Evolutionary conservation across 2,329 filamentous ascomycete species (phyloP).

Genomic region (Dactylellina haptotyla): DNA sequence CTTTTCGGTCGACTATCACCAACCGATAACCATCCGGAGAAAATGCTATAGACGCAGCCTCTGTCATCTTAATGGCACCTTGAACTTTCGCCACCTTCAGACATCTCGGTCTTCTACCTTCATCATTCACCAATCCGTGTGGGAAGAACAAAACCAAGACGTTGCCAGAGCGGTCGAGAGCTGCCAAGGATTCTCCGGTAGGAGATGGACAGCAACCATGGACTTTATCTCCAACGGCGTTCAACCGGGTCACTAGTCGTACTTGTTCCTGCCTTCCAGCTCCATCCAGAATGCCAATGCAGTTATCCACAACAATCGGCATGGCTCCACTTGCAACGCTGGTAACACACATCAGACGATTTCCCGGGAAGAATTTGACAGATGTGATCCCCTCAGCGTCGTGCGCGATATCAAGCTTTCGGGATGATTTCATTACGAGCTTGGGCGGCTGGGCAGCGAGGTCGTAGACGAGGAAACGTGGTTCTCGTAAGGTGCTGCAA

Average conservation of each 20-base stretch:
- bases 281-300: conserved; percentile 43
- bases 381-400: conserved; percentile 52
- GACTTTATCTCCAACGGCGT: conserved; percentile 51
- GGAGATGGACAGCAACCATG: conserved; percentile 52
- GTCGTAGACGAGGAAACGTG: conserved; percentile 51
- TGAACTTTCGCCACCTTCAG: conserved; percentile 52
- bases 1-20: conserved; percentile 52
- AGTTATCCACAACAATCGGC: conserved; percentile 52
- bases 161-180: conserved; percentile 45
- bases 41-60: conserved; percentile 47
- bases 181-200: conserved; percentile 44
- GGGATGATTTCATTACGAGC: conserved; percentile 53
- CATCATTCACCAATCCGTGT: conserved; percentile 45
- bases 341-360: conserved; percentile 50
- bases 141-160: conserved; percentile 51
- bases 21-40: conserved; percentile 48
- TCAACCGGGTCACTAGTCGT: conserved; percentile 41
- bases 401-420: conserved; percentile 54
- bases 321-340: conserved; percentile 49
- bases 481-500: conserved; percentile 51
- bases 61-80: conserved; percentile 51
- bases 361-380: conserved; percentile 53
- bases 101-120: conserved; percentile 46
- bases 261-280: conserved; percentile 35
- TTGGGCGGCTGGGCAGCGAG: conserved; percentile 50